Evolutionary conservation across 768 basidiomycete genomes (phyloP).

Genomic region (Amanita phalloides): DNA sequence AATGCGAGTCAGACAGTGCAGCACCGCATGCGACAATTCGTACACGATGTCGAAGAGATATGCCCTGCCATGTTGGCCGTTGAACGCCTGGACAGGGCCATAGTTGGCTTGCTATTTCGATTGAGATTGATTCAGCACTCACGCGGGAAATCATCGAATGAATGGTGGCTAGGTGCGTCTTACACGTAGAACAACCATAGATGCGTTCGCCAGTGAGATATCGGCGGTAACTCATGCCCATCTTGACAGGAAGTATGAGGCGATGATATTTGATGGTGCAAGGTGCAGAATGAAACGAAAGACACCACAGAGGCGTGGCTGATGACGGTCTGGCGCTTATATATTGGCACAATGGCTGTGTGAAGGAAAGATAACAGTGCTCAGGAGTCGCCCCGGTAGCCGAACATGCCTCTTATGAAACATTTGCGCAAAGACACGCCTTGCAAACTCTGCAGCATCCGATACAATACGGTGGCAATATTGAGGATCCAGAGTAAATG

Average conservation of each 20-base stretch:
- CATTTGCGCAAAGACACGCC: not conserved
- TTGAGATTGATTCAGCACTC: slow-evolving; percentile 15
- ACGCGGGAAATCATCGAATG: slow-evolving; percentile 88
- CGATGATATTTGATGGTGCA: not conserved
- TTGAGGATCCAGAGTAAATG: not conserved
- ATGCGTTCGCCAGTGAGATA: slow-evolving; percentile 81
- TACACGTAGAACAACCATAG: slow-evolving; percentile 81
- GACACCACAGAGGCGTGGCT: not conserved
- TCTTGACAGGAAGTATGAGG: slow-evolving; percentile 21
- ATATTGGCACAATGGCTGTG: slow-evolving; percentile 6
- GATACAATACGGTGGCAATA: no score
- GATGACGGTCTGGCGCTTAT: not conserved
- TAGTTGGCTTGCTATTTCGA: slow-evolving; percentile 10
- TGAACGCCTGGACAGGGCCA: slow-evolving; percentile 67
- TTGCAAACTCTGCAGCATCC: not conserved
- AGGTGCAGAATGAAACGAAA: not conserved
- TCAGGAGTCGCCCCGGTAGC: slow-evolving; percentile 3
- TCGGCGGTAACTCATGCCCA: slow-evolving; percentile 87
- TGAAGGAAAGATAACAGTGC: slow-evolving; percentile 6
- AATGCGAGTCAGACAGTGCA: slow-evolving; percentile 7
- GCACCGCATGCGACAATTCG: slow-evolving; percentile 20
- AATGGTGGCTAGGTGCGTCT: slow-evolving; percentile 84
- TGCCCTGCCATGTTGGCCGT: slow-evolving; percentile 91
- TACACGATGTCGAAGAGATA: slow-evolving; percentile 93
- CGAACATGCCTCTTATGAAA: slow-evolving; percentile 6